Base-by-base conservation (phyloP, 225 moss, liverwort and hornwort genomes). In the Asterella californica region DNA sequence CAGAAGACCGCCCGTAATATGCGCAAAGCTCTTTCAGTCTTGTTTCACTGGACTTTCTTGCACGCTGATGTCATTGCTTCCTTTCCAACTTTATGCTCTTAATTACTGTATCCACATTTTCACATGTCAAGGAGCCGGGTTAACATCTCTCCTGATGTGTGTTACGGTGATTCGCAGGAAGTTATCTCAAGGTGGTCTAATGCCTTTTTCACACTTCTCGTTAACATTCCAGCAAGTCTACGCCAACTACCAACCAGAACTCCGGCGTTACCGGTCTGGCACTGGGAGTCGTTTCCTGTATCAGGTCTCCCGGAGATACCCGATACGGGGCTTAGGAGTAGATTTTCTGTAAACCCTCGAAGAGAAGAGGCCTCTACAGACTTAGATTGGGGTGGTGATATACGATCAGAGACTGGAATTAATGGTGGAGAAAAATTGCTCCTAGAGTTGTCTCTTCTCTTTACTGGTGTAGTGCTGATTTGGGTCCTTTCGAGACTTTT, bases 141-240 rank as follows among this genome's bases (percentile, higher is more conserved):
- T 76, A 60, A 76, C 33, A 5, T 19, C 21, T 37, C 52, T 38
- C 57, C 34, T 59, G 37, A 57, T 76, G 17, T 52, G 59, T 71
- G 69, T 17, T 42, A 54, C 18, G 37, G 6, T 80, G 45, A 53
- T 74, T 74, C 74, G 72, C 82, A 87, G 87, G 70, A 21, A 38
- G 87, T 88, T 27, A 24, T 88, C 30, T 74, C 84, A 3, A 76
- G 69, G 32, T 88, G 87, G 87, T 88, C 87, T 25, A 62, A 74
- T 79, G 80, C 83, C 52, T 88, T 88, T 64, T 45, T 88, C 4
- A 85, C 87, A 21, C 85, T 84, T 3, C 15, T 84, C 0, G 75
- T 79, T 37, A 81, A 76, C 70, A 66, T 88, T 34, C 87, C 87
- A 61, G 57, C 50, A 38, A 62, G 77, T 70, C 81, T 88, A 21